Conservation (phyloP, 441 rosid genomes). For the Melastoma candidum region DNA sequence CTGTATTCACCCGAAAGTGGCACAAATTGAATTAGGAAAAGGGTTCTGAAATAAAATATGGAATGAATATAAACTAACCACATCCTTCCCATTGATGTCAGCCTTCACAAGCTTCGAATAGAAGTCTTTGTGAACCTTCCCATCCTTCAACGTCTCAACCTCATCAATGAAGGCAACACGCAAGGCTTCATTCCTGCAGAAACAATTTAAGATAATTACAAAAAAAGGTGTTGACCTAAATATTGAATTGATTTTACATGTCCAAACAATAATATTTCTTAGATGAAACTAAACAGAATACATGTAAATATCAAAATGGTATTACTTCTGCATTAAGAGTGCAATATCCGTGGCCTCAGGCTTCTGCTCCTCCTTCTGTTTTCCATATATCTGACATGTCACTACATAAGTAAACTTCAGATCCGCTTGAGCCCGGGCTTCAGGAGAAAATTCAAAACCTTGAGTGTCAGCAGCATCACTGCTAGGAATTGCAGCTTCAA, state of each 20-base stretch:
- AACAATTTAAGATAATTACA: too few relatives aligned
- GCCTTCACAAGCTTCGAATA: conserved; percentile 99
- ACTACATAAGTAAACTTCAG: conserved; percentile 91
- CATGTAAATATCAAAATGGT: conserved; percentile 7
- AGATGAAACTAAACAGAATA: background rate
- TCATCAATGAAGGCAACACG: conserved; percentile 96
- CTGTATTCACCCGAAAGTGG: conserved; percentile 2
- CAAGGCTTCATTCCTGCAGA: conserved; percentile 89
- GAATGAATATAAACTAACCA: conserved; percentile 33
- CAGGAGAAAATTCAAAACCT: conserved; percentile 92
- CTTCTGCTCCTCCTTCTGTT: conserved; percentile 93
- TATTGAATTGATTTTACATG: background rate
- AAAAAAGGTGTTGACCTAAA: background rate
- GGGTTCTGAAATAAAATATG: background rate
- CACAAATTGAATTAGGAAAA: conserved; percentile 4
- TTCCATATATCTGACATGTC: conserved; percentile 98
- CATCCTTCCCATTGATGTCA: conserved; percentile 94
- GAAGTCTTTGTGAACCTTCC: conserved; percentile 62
- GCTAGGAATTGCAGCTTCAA: conserved; percentile 48
- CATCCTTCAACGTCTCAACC: conserved; percentile 77
- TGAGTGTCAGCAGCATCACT: conserved; percentile 46
- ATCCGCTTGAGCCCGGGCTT: conserved; percentile 89
- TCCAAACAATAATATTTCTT: background rate
- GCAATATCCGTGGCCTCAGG: conserved; percentile 96
- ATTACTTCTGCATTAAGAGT: conserved; percentile 82